Base-by-base conservation (phyloP, 208 protist species). In the Leishmania guyanensis region DNA sequence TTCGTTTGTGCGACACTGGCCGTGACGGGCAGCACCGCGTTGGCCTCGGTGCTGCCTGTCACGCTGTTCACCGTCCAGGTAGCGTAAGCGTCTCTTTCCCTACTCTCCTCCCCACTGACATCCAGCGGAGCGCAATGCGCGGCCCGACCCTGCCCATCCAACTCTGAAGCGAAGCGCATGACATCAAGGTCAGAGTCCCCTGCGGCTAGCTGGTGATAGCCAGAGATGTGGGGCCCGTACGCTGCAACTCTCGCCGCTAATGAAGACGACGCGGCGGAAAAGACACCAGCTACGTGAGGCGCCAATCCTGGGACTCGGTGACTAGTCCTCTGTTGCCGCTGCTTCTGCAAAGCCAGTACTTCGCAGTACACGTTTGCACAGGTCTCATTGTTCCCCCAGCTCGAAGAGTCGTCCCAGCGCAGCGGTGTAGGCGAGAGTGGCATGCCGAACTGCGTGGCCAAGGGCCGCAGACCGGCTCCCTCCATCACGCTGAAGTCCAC, bases 401-500 rank as follows among this genome's bases (percentile, higher is more conserved):
- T 76, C 53, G 79, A 3, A 51, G 54, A 43, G 39, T 77, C 72
- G 50, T 69, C 58, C 80, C 80, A 79, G 54, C n/a, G 56, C 46
- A 81, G 58, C 39, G 77, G 77, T 39, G 29, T 66, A 0, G 82
- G 77, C 17, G 77, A 79, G 22, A 76, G 36, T 51, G 77, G 48
- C 17, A 65, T 53, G 20, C 77, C 77, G 14, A 81, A 43, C 33
- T 51, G 71, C 1, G 72, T 76, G 17, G 6, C 33, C 51, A 80
- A 70, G 4, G 84, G 80, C n/a, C 76, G 78, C 75, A 89, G 73
- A 33, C 78, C 83, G 0, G 71, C 79, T 20, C 71, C 86, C 71
- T 82, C 80, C 6, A 89, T 62, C 10, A 89, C 70, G 17, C 43
- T 82, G n/a, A 89, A 39, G 58, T 89, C 86, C 33, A 89, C 51